These are phyloP conservation scores for Orbilia ellipsospora DNA, from an alignment of 2,329 filamentous ascomycete genomes.

Conservation along the genomic window DNA sequence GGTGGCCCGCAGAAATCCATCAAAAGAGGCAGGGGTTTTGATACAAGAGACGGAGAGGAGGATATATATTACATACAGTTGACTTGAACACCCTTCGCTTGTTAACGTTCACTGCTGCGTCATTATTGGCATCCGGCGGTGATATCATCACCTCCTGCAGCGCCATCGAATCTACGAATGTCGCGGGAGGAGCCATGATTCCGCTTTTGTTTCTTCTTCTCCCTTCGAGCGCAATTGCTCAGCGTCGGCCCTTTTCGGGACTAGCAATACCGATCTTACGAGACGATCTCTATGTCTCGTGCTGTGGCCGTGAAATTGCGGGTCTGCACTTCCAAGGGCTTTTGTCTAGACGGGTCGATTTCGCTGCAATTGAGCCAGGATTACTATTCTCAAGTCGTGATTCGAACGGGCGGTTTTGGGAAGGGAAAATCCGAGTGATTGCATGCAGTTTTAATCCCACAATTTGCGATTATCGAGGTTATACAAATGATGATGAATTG, in stretches of 20 bases:
- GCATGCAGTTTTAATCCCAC: slow-evolving; percentile 3
- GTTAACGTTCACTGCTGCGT: slow-evolving; percentile 5
- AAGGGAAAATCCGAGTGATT: too few species aligned
- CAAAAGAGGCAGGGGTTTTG: slow-evolving; percentile 25
- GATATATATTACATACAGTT: slow-evolving; percentile 43
- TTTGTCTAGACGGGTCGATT: neutral
- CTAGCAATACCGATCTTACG: neutral
- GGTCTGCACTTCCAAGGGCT: slow-evolving; percentile 22
- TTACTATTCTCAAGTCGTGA: slow-evolving; percentile 1
- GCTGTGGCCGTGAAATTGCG: slow-evolving; percentile 26
- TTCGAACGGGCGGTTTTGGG: neutral
- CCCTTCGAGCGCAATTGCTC: neutral
- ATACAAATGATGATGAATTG: slow-evolving; percentile 1
- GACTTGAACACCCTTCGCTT: slow-evolving; percentile 44
- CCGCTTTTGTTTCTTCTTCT: slow-evolving; percentile 8
- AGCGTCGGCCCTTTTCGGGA: slow-evolving; percentile 16
- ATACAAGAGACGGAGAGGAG: slow-evolving; percentile 12
- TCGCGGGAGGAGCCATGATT: slow-evolving; percentile 51
- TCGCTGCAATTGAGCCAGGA: slow-evolving; percentile 21
- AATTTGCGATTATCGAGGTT: slow-evolving; percentile 8
- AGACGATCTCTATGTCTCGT: slow-evolving; percentile 12
- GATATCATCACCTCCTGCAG: slow-evolving; percentile 53
- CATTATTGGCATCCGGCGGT: slow-evolving; percentile 33
- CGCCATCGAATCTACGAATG: slow-evolving; percentile 49
- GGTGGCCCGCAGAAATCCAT: slow-evolving; percentile 24